Evolutionary conservation across 495 filamentous ascomycete species (phyloP), one percentile per base, ranked within the genome.

Genomic region (Neurospora sp.): DNA sequence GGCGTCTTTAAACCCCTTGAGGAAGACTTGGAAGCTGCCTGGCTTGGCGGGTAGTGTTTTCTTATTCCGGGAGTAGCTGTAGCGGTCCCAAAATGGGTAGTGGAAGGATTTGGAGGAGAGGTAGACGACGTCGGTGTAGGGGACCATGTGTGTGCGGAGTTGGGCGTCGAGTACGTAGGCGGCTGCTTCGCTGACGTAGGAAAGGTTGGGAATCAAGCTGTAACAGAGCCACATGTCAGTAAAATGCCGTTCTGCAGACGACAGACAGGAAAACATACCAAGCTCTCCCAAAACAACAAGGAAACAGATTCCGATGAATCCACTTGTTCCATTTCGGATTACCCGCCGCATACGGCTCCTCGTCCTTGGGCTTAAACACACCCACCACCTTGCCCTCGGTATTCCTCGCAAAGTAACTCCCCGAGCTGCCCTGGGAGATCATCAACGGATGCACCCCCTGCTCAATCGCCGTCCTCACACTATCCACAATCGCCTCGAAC

Each of bases 281-380:
- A 68, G 94, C 94, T 74, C 96, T 86, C 11, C 96, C 96, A 76
- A 99, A 99, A 82, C 92, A 97, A 83, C 94, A 99, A 37, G 96
- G 96, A 78, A 99, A 98, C 77, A 99, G 79, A 80, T 96, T 97
- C 73, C 93, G 85, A 79, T 97, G 93, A 82, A 97, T 90, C 93
- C 93, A 97, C 83, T 97, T 97, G 77, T 93, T 97, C 93, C 93
- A 96, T 80, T 97, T 97, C 27, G 93, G 93, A 78, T 97, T 97
- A 71, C 92, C 90, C 14, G 92, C 92, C 9, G 92, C 96, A 77
- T 96, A 99, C 31, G 96, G 96, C 81, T 99, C 96, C 81, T 99
- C 96, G 80, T 99, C 96, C 82, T 99, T 99, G 42, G 96, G 96
- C 80, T 99, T 99, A 82, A 99, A 98, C 10, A 99, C 96, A 35